These are phyloP conservation scores for Sindora glabra DNA, from an alignment of 306 rosid species.

Conservation along the genomic window DNA sequence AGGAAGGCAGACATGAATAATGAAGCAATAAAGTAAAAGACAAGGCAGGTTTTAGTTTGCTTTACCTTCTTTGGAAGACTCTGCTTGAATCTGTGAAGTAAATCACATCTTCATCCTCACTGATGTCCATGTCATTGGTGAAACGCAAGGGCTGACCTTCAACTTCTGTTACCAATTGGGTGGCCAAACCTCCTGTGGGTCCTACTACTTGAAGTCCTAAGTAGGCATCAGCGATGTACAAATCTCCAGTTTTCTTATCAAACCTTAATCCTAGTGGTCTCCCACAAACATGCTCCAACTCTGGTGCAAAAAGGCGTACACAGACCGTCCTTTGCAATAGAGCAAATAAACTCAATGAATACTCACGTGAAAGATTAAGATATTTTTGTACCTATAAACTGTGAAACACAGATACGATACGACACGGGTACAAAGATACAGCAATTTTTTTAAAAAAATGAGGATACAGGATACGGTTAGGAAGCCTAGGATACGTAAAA, in stretches of 20 bases:
- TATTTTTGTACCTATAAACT: no score
- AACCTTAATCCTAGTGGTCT: constrained; percentile 79
- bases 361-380: no score
- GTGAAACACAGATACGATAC: no score
- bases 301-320: constrained; percentile 64
- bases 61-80: constrained; percentile 65
- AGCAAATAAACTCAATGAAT: background rate
- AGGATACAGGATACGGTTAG: no score
- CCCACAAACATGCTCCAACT: constrained; percentile 86
- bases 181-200: constrained; percentile 74
- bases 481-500: no score
- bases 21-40: no score
- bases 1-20: no score
- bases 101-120: constrained; percentile 53
- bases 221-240: constrained; percentile 88
- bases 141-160: constrained; percentile 68
- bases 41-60: background rate
- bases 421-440: no score
- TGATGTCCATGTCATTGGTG: constrained; percentile 81
- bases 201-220: constrained; percentile 83
- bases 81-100: constrained; percentile 82
- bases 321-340: constrained; percentile 55
- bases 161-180: constrained; percentile 50
- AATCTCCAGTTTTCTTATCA: constrained; percentile 68
- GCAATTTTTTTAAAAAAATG: no score